Evolutionary conservation across 176 grass and related monocot genomes (phyloP).

Genomic region (Bothriochloa decipiens): DNA sequence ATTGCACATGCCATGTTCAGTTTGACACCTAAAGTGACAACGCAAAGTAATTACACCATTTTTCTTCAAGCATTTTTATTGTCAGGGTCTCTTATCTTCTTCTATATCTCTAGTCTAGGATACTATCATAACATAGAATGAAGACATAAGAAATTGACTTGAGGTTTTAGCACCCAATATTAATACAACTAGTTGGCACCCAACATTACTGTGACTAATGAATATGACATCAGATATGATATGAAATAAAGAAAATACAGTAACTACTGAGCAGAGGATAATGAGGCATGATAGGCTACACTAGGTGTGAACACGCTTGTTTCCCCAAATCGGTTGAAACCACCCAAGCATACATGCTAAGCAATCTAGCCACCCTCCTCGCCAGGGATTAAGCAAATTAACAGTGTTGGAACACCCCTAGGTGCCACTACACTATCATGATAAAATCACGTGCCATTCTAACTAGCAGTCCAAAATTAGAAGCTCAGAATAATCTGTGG

Average conservation of each 20-base stretch:
- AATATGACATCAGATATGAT: constrained; percentile 14
- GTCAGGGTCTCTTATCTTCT: background rate
- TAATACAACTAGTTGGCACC: background rate
- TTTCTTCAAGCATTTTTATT: constrained; percentile 4
- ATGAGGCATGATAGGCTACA: background rate
- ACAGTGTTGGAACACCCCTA: background rate
- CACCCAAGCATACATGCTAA: background rate
- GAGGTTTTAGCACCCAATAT: background rate
- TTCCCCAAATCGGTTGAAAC: background rate
- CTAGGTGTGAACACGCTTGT: background rate
- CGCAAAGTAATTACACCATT: background rate
- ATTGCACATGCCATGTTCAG: constrained; percentile 1
- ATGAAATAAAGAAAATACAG: background rate
- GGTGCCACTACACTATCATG: constrained; percentile 7
- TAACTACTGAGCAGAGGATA: background rate
- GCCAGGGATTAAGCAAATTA: background rate
- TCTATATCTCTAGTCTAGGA: constrained; percentile 3
- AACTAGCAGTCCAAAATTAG: constrained; percentile 26
- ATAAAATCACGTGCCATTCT: constrained; percentile 1
- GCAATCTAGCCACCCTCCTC: background rate
- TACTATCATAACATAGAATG: constrained; percentile 25
- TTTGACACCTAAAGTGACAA: background rate
- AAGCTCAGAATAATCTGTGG: constrained; percentile 7
- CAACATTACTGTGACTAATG: constrained; percentile 1
- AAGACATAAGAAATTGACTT: constrained; percentile 23